phyloP scores from a whole-genome alignment of 768 basidiomycete species.

The Cubamyces sp. region DNA sequence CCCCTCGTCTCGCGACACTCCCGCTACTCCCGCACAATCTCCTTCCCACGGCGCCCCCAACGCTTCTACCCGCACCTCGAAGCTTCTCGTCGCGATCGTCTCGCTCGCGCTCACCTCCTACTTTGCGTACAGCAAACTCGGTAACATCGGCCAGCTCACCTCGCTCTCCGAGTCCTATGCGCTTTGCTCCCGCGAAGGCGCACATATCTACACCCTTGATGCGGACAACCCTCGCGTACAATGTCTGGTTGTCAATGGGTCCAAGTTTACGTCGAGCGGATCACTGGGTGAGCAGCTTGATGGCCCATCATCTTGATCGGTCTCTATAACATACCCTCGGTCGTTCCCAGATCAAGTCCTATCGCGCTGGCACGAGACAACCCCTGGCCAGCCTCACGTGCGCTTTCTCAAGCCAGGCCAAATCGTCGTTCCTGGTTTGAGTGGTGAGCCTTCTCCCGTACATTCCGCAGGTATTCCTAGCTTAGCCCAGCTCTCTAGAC shows the following conservation, averaged over 20 bases:
- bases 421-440: conserved; percentile 73
- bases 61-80: neutral
- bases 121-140: conserved; percentile 20
- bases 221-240: conserved; percentile 51
- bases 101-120: conserved; percentile 29
- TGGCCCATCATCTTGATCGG: conserved; percentile 27
- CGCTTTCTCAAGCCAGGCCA: conserved; percentile 58
- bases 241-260: conserved; percentile 62
- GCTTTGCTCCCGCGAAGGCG: conserved; percentile 59
- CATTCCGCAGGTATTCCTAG: neutral
- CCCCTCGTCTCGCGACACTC: neutral
- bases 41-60: neutral
- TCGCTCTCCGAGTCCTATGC: conserved; percentile 48
- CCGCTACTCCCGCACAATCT: neutral
- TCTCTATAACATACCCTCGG: conserved; percentile 9
- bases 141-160: neutral
- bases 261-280: conserved; percentile 57
- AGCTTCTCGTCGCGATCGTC: conserved; percentile 26
- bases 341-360: conserved; percentile 46
- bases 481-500: conserved; percentile 45
- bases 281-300: conserved; percentile 50
- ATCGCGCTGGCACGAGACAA: conserved; percentile 39
- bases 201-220: conserved; percentile 72
- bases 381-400: conserved; percentile 26
- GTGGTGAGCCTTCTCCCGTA: conserved; percentile 49